phyloP scores from a whole-genome alignment of 208 protist species.

The Trypanosoma congolense region DNA sequence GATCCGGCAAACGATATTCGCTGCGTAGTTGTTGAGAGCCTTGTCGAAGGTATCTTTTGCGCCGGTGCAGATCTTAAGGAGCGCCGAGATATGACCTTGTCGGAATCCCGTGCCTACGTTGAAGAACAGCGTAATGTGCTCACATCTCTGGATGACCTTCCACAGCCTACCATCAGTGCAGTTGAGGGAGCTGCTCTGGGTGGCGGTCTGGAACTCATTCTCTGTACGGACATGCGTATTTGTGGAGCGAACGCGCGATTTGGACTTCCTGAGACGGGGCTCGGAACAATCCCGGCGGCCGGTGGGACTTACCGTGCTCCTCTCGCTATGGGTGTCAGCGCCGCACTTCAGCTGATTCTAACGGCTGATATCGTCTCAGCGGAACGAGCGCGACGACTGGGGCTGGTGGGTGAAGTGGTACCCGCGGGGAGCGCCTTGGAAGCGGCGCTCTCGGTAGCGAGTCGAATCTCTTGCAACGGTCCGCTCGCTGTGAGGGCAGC shows the following conservation, averaged over 20 bases:
- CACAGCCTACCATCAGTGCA: conserved; percentile 69
- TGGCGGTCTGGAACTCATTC: conserved; percentile 85
- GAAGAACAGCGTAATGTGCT: conserved; percentile 62
- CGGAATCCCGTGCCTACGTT: conserved; percentile 69
- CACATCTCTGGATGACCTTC: conserved; percentile 66
- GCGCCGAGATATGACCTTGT: conserved; percentile 45
- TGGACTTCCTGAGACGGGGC: conserved; percentile 83
- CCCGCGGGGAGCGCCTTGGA: conserved; percentile 28
- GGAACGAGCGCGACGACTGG: conserved; percentile 45
- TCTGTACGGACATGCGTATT: conserved; percentile 81
- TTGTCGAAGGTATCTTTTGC: conserved; percentile 71
- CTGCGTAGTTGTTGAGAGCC: conserved; percentile 59
- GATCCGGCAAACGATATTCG: conserved; percentile 24
- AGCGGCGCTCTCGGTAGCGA: conserved; percentile 35
- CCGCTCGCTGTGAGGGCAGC: conserved; percentile 84
- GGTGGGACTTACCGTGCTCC: conserved; percentile 87
- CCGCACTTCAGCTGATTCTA: conserved; percentile 88
- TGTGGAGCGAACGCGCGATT: conserved; percentile 41
- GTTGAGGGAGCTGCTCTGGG: conserved; percentile 89
- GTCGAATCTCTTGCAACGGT: conserved; percentile 53
- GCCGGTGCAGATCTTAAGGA: conserved; percentile 80
- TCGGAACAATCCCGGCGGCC: conserved; percentile 91
- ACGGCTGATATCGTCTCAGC: conserved; percentile 65
- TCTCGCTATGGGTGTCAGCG: conserved; percentile 66
- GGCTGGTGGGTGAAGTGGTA: conserved; percentile 74